Percentiles rank a stretch among this genome's conserved stretches.
Evolutionary conservation across 345 rosid species (phyloP).

Genomic region (Citrus maxima): DNA sequence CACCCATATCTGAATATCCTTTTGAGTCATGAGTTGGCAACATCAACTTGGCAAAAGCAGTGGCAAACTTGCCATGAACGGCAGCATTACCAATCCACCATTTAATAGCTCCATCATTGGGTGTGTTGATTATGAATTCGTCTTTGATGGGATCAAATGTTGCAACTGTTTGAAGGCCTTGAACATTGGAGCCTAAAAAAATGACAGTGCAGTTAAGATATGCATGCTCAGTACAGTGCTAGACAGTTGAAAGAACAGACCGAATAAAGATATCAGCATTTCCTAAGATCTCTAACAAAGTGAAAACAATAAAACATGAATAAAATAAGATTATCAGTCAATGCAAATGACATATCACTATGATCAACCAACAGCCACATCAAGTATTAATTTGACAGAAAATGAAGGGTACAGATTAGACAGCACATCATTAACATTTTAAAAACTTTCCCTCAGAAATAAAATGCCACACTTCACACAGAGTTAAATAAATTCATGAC

Average conservation of each 20-base stretch:
- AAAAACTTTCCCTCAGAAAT: neutral
- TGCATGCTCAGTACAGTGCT: neutral
- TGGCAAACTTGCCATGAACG: conserved; percentile 93
- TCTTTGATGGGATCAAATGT: conserved; percentile 79
- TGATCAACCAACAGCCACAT: neutral
- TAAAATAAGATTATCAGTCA: neutral
- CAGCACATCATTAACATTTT: neutral
- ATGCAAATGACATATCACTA: neutral
- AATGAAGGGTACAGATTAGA: neutral
- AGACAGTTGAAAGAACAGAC: neutral
- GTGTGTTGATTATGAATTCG: conserved; percentile 79
- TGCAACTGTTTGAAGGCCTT: conserved; percentile 90
- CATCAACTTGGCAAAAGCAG: conserved; percentile 83
- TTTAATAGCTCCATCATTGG: conserved; percentile 92
- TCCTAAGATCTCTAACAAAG: neutral
- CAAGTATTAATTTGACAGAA: neutral
- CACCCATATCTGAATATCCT: conserved; percentile 87
- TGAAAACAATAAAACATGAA: neutral
- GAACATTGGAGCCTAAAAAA: conserved; percentile 83
- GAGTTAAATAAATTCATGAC: neutral
- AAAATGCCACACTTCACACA: neutral
- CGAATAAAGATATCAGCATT: neutral
- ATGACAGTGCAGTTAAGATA: conserved; percentile 6
- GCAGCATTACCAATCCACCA: conserved; percentile 99
- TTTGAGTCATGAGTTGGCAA: conserved; percentile 85